These are phyloP conservation scores for Oryza nivara DNA, from an alignment of 176 grass and related monocot genomes.

Conservation along the genomic window DNA sequence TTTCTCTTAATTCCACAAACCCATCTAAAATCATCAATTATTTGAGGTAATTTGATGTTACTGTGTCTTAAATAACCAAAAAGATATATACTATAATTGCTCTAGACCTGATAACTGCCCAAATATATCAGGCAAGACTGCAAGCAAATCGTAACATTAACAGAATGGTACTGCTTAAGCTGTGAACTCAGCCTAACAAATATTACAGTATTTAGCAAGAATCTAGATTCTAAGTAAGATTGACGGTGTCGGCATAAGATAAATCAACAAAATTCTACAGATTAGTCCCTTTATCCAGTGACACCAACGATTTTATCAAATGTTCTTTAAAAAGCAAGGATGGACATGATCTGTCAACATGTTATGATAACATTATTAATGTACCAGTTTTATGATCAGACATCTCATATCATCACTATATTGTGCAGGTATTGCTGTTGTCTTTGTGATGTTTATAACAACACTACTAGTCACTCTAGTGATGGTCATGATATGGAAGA, in stretches of 20 bases:
- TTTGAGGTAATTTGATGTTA: slow-evolving; percentile 4
- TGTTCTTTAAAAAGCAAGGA: neutral
- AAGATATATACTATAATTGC: slow-evolving; percentile 22
- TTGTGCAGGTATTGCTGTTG: slow-evolving; percentile 72
- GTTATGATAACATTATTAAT: slow-evolving; percentile 18
- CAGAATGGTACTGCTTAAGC: neutral
- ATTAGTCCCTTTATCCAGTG: neutral
- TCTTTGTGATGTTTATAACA: slow-evolving; percentile 74
- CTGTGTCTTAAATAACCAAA: neutral
- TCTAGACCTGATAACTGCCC: neutral
- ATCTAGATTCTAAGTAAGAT: neutral
- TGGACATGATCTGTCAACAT: neutral
- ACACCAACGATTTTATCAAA: neutral
- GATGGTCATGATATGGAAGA: slow-evolving; percentile 76
- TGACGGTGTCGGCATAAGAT: neutral
- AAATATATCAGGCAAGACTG: neutral
- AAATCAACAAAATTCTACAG: neutral
- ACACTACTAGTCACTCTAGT: slow-evolving; percentile 64
- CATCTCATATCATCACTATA: slow-evolving; percentile 17
- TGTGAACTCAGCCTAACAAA: neutral
- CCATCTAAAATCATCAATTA: neutral
- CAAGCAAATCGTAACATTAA: neutral
- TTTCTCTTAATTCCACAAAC: neutral
- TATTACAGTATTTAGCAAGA: neutral
- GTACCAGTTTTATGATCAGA: slow-evolving; percentile 27